Conservation (phyloP, 1,284 basidiomycete genomes). For the Neolentinus lepideus region DNA sequence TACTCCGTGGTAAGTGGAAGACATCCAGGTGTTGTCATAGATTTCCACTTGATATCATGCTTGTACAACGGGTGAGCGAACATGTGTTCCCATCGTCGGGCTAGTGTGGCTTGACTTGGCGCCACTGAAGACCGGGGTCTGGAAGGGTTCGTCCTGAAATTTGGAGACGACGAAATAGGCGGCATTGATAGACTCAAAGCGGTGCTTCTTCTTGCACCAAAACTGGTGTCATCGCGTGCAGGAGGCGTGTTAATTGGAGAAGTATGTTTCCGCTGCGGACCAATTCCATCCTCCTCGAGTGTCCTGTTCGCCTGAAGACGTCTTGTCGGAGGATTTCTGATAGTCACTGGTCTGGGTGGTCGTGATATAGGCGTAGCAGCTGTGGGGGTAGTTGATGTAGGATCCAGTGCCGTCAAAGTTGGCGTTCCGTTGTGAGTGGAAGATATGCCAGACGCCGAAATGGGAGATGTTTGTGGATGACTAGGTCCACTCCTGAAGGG, state of each 20-base stretch:
- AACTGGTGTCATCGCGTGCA: slow-evolving; percentile 43
- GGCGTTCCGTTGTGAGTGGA: slow-evolving; percentile 16
- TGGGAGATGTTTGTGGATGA: slow-evolving; percentile 51
- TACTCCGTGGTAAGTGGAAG: slow-evolving; percentile 92
- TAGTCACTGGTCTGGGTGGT: slow-evolving; percentile 42
- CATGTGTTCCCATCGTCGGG: slow-evolving; percentile 84
- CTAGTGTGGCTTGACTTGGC: slow-evolving; percentile 62
- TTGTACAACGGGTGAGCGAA: slow-evolving; percentile 74
- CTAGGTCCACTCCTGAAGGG: slow-evolving; percentile 57
- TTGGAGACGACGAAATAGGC: slow-evolving; percentile 41
- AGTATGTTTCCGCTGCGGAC: slow-evolving; percentile 34
- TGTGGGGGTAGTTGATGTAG: slow-evolving; percentile 5
- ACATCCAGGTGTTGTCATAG: slow-evolving; percentile 78
- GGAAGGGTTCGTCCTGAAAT: slow-evolving; percentile 53
- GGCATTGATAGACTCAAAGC: slow-evolving; percentile 34
- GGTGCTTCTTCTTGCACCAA: slow-evolving; percentile 44
- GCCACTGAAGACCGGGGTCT: slow-evolving; percentile 48
- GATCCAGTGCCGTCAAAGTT: slow-evolving; percentile 10
- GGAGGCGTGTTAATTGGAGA: slow-evolving; percentile 65
- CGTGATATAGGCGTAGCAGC: slow-evolving; percentile 17
- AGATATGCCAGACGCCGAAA: slow-evolving; percentile 35
- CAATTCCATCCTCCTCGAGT: slow-evolving; percentile 46
- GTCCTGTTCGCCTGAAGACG: slow-evolving; percentile 38
- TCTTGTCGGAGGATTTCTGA: slow-evolving; percentile 35
- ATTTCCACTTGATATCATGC: slow-evolving; percentile 91